A percentile compares a stretch with the other conserved stretches of the same genome.
phyloP scores from a whole-genome alignment of 331 rosid genomes.

The Arachis monticola region DNA sequence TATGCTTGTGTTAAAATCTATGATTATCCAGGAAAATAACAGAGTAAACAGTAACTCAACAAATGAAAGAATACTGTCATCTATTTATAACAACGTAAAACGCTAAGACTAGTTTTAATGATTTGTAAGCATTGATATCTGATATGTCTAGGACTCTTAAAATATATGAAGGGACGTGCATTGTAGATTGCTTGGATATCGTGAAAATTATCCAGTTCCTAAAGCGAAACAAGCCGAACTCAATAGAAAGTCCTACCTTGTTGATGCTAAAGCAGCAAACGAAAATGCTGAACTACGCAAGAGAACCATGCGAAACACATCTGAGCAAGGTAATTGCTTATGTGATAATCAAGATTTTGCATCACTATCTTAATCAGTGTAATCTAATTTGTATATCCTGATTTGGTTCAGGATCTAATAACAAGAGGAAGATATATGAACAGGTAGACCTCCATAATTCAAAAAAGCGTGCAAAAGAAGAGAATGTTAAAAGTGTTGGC shows the following conservation, averaged over 20 bases:
- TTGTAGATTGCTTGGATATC: slow-evolving; percentile 77
- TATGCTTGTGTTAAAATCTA: not conserved
- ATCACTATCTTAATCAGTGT: slow-evolving; percentile 7
- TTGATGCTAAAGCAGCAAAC: slow-evolving; percentile 28
- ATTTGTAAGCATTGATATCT: slow-evolving; percentile 30
- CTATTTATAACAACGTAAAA: too few species aligned
- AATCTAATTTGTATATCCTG: slow-evolving; percentile 25
- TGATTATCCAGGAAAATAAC: too few species aligned
- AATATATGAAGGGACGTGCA: slow-evolving; percentile 72
- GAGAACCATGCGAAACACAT: slow-evolving; percentile 36
- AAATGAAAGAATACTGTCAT: too few species aligned
- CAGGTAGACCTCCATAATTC: slow-evolving; percentile 39
- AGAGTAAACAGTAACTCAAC: too few species aligned
- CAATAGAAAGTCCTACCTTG: slow-evolving; percentile 32
- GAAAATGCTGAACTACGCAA: slow-evolving; percentile 22
- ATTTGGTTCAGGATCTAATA: slow-evolving; percentile 46
- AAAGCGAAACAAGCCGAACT: slow-evolving; percentile 36
- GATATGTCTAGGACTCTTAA: slow-evolving; percentile 30
- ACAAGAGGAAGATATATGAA: slow-evolving; percentile 67
- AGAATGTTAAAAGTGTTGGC: slow-evolving; percentile 36
- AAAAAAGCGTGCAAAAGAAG: slow-evolving; percentile 45
- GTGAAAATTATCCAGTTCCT: slow-evolving; percentile 40
- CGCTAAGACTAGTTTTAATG: not conserved
- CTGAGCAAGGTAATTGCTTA: slow-evolving; percentile 53
- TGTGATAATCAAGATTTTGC: slow-evolving; percentile 24